Conservation (phyloP, 768 basidiomycete genomes). For the Boletus reticuloceps region DNA sequence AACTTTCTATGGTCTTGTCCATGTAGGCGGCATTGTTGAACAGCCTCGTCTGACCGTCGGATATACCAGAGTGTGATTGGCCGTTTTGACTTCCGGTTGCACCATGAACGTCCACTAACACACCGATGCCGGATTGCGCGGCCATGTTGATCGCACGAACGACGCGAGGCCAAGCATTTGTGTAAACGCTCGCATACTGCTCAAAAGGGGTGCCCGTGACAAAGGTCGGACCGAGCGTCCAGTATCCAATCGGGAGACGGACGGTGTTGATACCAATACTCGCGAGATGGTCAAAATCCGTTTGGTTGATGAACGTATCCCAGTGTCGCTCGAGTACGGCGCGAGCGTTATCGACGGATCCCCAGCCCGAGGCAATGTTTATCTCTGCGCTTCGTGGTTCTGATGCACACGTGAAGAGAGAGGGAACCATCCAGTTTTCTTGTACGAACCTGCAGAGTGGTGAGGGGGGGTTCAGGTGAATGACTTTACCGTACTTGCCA, state of each 20-base stretch:
- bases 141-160: conserved; percentile 44
- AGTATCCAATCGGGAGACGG: conserved; percentile 61
- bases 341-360: conserved; percentile 36
- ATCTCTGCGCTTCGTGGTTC: conserved; percentile 53
- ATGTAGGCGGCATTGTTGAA: conserved; percentile 36
- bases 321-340: conserved; percentile 67
- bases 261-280: conserved; percentile 59
- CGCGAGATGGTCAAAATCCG: conserved; percentile 64
- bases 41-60: conserved; percentile 39
- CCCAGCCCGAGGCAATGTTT: conserved; percentile 62
- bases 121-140: conserved; percentile 40
- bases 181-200: conserved; percentile 40
- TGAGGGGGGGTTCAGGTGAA: background rate
- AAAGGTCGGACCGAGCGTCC: conserved; percentile 31
- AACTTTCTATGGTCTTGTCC: conserved; percentile 38
- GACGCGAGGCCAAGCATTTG: conserved; percentile 38
- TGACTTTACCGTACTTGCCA: conserved; percentile 1
- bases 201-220: conserved; percentile 40
- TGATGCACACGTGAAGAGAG: conserved; percentile 56
- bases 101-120: conserved; percentile 54
- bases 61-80: conserved; percentile 31
- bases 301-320: conserved; percentile 66
- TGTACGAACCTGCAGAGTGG: conserved; percentile 55
- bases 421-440: conserved; percentile 74
- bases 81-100: conserved; percentile 51